Base-by-base conservation (phyloP, 2,329 filamentous ascomycete species). In the Aureobasidium uvarum region DNA sequence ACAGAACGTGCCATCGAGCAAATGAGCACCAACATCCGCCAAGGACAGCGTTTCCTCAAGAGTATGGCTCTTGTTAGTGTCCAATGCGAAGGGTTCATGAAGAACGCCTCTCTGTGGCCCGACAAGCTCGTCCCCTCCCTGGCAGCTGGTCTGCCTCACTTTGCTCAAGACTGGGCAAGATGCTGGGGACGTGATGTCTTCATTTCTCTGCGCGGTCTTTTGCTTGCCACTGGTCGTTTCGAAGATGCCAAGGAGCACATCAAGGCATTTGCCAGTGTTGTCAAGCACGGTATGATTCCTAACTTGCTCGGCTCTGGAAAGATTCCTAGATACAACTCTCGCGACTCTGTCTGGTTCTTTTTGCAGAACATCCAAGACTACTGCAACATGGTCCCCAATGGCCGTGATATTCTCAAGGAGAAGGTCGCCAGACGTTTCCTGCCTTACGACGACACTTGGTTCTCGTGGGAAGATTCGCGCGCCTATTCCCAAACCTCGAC, bases 161-260 rank as follows among this genome's bases (percentile, higher is more conserved):
- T 99, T 74, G 86, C 95, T 0, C 89, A 91, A 10, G 89, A 92
- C 71, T 99, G 95, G 93, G 93, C 94, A 58, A 86, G 95, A 71
- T 97, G 94, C 77, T 99, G 95, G 95, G 95, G 96, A 8, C 89
- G 95, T 65, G 95, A 99, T 76, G 92, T 97, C 14, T 98, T 97
- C 76, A 99, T 99, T 69, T 95, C 95, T 16, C 85, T 96, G 46
- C 89, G 95, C 59, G 95, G 95, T 50, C 82, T 99, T n/a, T 91
- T 91, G 70, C 85, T 99, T 41, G 92, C 91, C 46, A 98, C 94
- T 13, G 92, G 92, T 1, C 88, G 95, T 10, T 96, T 90, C 71
- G 86, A 84, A 2, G 93, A 97, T 74, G 95, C 95, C 8, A 93
- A 87, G 73, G 92, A 98, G 75, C 96, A 99, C 73, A 96, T 99